These are phyloP conservation scores for Neonectria neomacrospora DNA, from an alignment of 2,329 filamentous ascomycete genomes.

Conservation along the genomic window DNA sequence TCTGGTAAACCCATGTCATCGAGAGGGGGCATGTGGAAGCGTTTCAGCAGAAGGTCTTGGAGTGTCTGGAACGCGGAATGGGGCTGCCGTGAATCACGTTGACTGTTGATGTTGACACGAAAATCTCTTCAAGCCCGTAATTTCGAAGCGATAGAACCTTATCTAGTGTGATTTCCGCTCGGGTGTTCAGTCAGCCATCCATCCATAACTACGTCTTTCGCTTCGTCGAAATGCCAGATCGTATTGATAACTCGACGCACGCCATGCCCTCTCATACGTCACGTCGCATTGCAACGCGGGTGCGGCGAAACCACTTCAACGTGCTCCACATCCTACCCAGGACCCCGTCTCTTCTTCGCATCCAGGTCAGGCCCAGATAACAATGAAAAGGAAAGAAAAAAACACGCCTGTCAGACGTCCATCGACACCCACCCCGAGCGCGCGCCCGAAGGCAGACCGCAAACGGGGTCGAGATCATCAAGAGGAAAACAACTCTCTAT, in stretches of 20 bases:
- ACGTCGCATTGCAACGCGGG: too few species aligned
- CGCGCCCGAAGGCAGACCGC: not conserved
- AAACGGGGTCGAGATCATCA: conserved; percentile 1
- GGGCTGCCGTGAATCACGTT: not conserved
- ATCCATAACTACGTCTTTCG: too few species aligned
- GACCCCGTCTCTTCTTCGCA: not conserved
- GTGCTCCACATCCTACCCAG: not conserved
- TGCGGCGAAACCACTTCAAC: too few species aligned
- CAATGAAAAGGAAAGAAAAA: not conserved
- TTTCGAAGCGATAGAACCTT: too few species aligned
- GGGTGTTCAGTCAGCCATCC: too few species aligned
- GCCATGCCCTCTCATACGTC: too few species aligned
- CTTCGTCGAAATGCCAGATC: too few species aligned
- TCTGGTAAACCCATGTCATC: not conserved
- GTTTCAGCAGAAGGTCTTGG: not conserved
- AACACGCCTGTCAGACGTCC: not conserved
- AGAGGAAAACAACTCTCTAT: conserved; percentile 1
- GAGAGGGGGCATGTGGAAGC: not conserved
- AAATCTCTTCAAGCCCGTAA: not conserved
- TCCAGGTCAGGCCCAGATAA: not conserved
- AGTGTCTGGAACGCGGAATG: not conserved
- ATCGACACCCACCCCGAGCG: not conserved
- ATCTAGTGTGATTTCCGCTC: too few species aligned
- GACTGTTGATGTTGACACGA: too few species aligned
- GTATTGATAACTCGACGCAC: too few species aligned